A percentile compares a stretch with the other conserved stretches of the same genome.
Evolutionary conservation across 2,329 filamentous ascomycete species (phyloP).

Genomic region (Fusarium sp.): DNA sequence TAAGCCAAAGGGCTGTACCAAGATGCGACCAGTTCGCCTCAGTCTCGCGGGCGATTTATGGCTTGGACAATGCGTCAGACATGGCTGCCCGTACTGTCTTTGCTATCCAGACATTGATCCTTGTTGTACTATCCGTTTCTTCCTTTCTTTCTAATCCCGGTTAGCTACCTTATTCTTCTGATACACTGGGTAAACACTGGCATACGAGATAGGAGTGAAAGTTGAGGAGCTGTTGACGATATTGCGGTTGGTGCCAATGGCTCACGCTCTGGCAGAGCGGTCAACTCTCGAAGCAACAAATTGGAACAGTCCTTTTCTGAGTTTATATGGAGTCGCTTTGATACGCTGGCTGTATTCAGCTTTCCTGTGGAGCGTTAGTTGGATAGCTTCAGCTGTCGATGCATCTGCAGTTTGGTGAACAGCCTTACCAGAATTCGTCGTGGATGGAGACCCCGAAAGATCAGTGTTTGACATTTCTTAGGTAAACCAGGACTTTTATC

Average conservation of each 20-base stretch:
- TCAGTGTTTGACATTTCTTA: slow-evolving; percentile 5
- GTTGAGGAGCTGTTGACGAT: slow-evolving; percentile 12
- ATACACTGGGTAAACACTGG: fast-evolving
- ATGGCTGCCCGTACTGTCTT: slow-evolving; percentile 50
- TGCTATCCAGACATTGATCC: slow-evolving; percentile 50
- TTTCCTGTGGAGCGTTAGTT: not conserved
- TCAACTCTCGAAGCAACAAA: slow-evolving; percentile 42
- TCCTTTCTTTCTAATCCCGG: not conserved
- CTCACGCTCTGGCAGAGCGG: slow-evolving; percentile 47
- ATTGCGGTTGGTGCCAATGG: slow-evolving; percentile 2
- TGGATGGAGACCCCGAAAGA: not conserved
- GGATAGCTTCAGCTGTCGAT: no score
- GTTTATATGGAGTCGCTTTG: slow-evolving; percentile 26
- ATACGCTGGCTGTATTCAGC: not conserved
- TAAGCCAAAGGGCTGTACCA: no score
- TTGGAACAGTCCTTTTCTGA: slow-evolving; percentile 47
- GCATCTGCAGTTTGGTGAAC: fast-evolving
- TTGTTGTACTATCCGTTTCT: slow-evolving; percentile 18
- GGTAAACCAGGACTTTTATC: fast-evolving
- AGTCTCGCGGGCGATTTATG: slow-evolving; percentile 16
- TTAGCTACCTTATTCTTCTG: not conserved
- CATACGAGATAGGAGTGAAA: slow-evolving; percentile 32
- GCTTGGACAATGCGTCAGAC: slow-evolving; percentile 38
- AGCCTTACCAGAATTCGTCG: slow-evolving; percentile 10
- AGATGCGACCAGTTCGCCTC: not conserved